Evolutionary conservation across 768 basidiomycete species (phyloP).

Genomic region (Epithele typhae): DNA sequence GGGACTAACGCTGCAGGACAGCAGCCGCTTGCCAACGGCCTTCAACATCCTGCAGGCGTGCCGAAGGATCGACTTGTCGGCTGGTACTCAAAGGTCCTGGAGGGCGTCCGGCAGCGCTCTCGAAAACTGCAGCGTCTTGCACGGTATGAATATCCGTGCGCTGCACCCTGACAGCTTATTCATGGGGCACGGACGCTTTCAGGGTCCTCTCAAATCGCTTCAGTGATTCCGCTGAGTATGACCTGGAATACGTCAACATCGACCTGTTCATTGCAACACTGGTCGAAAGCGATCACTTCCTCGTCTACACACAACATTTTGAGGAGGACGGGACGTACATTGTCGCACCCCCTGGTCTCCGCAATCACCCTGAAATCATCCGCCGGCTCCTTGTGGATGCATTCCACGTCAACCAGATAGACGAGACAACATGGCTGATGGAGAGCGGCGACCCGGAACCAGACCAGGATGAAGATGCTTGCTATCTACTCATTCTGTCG

Average conservation of each 20-base stretch:
- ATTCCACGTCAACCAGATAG: constrained; percentile 69
- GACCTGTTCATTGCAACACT: constrained; percentile 78
- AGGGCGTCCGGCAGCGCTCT: constrained; percentile 87
- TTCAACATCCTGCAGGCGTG: too few species aligned
- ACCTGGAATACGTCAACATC: constrained; percentile 66
- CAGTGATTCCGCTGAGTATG: constrained; percentile 91
- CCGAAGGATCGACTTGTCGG: constrained; percentile 74
- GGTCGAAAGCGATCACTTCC: constrained; percentile 82
- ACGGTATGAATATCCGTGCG: constrained; percentile 43
- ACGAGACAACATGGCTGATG: constrained; percentile 41
- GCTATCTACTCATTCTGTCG: constrained; percentile 83
- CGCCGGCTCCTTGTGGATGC: constrained; percentile 79
- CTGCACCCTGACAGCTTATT: too few species aligned
- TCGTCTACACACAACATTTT: constrained; percentile 85
- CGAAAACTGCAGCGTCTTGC: constrained; percentile 93
- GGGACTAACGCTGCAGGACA: constrained; percentile 12
- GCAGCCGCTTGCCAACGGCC: constrained; percentile 14
- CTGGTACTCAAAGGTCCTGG: constrained; percentile 93
- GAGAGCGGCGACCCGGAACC: constrained; percentile 41
- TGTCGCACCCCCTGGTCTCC: constrained; percentile 73
- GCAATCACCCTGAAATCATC: constrained; percentile 71
- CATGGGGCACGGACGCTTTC: not conserved
- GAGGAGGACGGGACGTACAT: constrained; percentile 93
- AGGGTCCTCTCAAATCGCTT: constrained; percentile 81
- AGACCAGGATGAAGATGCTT: constrained; percentile 53